Conservation (phyloP, 176 grass and related monocot species). For the Cymbopogon citratus region DNA sequence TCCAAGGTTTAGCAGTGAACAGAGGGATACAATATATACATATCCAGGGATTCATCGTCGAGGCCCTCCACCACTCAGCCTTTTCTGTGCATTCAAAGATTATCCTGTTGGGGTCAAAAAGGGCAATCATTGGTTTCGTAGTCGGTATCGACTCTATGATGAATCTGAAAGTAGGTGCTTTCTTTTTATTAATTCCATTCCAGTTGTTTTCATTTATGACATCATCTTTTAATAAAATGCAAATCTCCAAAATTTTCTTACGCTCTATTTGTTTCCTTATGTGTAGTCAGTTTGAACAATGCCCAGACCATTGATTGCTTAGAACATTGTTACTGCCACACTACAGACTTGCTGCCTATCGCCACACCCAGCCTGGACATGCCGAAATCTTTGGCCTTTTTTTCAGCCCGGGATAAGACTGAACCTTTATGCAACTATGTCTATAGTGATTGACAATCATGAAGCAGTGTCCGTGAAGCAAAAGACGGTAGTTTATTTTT, state of each 20-base stretch:
- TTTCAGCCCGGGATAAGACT: background rate
- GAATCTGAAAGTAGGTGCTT: conserved; percentile 20
- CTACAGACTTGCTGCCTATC: conserved; percentile 2
- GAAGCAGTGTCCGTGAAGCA: background rate
- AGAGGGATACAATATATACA: background rate
- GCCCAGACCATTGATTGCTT: conserved; percentile 4
- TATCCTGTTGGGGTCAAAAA: background rate
- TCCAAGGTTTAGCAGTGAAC: conserved; percentile 19
- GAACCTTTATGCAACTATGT: conserved; percentile 35
- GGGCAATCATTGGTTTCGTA: background rate
- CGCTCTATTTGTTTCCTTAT: background rate
- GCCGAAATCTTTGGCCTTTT: conserved; percentile 30
- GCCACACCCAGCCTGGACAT: background rate
- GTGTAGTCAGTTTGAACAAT: conserved; percentile 9
- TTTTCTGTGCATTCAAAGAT: conserved; percentile 23
- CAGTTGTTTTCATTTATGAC: no score
- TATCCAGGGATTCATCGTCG: background rate
- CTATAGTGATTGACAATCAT: conserved; percentile 17
- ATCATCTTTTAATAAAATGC: background rate
- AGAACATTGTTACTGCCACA: background rate
- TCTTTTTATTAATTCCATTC: background rate
- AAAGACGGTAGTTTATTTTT: background rate
- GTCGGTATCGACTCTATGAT: background rate
- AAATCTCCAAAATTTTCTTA: background rate
- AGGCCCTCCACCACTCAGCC: conserved; percentile 6